phyloP scores from a whole-genome alignment of 352 stramenopile genomes.

The Hyaloperonospora arabidopsidis region DNA sequence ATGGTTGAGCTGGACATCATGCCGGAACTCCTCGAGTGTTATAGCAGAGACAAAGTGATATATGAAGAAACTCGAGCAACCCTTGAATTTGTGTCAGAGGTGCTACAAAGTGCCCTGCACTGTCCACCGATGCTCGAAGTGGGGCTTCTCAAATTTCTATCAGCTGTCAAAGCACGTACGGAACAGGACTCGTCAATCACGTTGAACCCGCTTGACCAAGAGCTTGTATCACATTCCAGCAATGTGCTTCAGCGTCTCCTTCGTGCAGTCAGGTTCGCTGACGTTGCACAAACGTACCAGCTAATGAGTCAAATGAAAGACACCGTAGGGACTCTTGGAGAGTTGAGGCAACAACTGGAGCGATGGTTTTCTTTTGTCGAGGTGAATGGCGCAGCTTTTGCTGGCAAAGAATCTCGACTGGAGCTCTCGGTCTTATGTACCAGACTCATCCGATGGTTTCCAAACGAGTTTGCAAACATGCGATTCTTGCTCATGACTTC shows the following conservation, averaged over 20 bases:
- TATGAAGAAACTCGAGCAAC: conserved; percentile 20
- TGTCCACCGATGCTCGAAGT: conserved; percentile 29
- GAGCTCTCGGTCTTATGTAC: conserved; percentile 34
- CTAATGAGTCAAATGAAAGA: conserved; percentile 25
- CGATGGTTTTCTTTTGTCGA: conserved; percentile 37
- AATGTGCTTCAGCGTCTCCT: conserved; percentile 27
- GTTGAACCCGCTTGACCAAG: neutral
- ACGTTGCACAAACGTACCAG: conserved; percentile 17
- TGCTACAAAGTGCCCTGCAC: conserved; percentile 31
- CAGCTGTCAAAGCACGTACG: conserved; percentile 19
- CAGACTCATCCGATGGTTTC: conserved; percentile 42
- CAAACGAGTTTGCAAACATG: conserved; percentile 27
- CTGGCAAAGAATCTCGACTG: conserved; percentile 38
- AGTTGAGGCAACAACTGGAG: conserved; percentile 35
- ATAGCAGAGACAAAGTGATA: conserved; percentile 18
- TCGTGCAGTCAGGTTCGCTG: conserved; percentile 22
- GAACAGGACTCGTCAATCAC: conserved; percentile 6
- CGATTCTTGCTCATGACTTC: conserved; percentile 23
- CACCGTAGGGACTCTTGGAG: conserved; percentile 7
- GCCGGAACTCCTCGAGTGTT: conserved; percentile 29
- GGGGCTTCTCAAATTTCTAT: conserved; percentile 29
- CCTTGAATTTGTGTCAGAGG: conserved; percentile 24
- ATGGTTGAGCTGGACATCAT: conserved; percentile 31
- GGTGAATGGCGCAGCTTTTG: conserved; percentile 13
- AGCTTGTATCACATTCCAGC: conserved; percentile 28